Evolutionary conservation across 2,329 filamentous ascomycete species (phyloP).

Genomic region (Cryphonectria naterciae): DNA sequence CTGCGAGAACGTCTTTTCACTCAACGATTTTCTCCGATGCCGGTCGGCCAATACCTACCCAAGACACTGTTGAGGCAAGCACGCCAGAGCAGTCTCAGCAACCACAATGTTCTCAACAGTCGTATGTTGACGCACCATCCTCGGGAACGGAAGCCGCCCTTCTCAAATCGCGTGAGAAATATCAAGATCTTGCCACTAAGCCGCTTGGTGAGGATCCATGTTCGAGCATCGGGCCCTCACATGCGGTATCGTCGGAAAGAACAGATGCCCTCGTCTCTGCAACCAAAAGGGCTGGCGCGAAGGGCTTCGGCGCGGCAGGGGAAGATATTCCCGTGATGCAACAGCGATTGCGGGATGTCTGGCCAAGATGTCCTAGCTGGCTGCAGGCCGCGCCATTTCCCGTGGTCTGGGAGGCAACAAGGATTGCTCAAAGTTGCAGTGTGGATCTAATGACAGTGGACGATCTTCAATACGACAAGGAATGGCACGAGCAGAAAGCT

Average conservation of each 20-base stretch:
- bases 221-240: not conserved
- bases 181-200: not conserved
- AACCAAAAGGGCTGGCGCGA: not conserved
- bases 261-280: not conserved
- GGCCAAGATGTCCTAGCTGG: slow-evolving; percentile 38
- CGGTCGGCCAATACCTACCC: slow-evolving; percentile 39
- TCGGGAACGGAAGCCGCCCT: slow-evolving; percentile 7
- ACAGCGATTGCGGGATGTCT: not conserved
- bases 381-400: slow-evolving; percentile 51
- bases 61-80: slow-evolving; percentile 37
- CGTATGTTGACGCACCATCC: not conserved
- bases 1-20: slow-evolving; percentile 39
- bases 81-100: slow-evolving; percentile 28
- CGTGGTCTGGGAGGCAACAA: slow-evolving; percentile 57
- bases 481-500: slow-evolving; percentile 48
- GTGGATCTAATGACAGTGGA: slow-evolving; percentile 44
- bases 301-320: not conserved
- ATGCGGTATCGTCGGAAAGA: not conserved
- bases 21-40: slow-evolving; percentile 41
- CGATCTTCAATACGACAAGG: slow-evolving; percentile 41
- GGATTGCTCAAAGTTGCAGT: slow-evolving; percentile 51
- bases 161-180: not conserved
- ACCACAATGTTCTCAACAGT: not conserved
- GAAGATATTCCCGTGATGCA: not conserved
- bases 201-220: not conserved